Evolutionary conservation across 805 yeast species (phyloP), one percentile per base, ranked within the genome.

Genomic region (Candida boidinii): DNA sequence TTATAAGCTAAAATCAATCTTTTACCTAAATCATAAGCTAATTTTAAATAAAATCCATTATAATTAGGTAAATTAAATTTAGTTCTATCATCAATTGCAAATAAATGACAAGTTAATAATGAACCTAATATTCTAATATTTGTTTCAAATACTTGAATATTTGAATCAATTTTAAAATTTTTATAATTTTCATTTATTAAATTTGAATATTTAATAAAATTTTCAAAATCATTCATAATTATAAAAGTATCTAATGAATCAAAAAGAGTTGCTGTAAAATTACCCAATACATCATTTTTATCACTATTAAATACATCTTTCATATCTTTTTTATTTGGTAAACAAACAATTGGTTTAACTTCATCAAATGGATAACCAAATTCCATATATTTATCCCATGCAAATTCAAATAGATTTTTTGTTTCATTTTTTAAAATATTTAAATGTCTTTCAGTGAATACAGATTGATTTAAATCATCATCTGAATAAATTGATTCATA

Each of bases 141-240:
- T 3, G 83, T 70, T 53, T 88, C 97, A 53, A 88, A 88, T 1
- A 88, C 94, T 49, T 88, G 96, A 0, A 88, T 79, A 2, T 78
- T 73, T 8, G 86, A 68, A 39, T 84, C 75, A 25, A 73, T 65
- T 25, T 73, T 66, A 48, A 85, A 85, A 30, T 61, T 48, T 8
- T 62, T 54, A 25, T 60, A 58, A 4, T 35, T 43, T 2, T 53
- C 47, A 10, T 53, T 53, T 8, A 74, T 58, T 16, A 68, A 46
- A 1, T 54, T 48, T 6, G 73, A 62, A 24, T 70, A 60, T 16
- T 66, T 45, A 6, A 58, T 61, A 41, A 88, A 77, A 25, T 64
- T 65, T 12, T 63, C 67, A 48, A 68, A 64, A 42, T 83, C 82
- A 26, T 76, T 78, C 60, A 87, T 59, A 4, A 88, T 66, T 5